Conservation (phyloP, 1,139 yeast genomes). For the Wickerhamomyces sp. region DNA sequence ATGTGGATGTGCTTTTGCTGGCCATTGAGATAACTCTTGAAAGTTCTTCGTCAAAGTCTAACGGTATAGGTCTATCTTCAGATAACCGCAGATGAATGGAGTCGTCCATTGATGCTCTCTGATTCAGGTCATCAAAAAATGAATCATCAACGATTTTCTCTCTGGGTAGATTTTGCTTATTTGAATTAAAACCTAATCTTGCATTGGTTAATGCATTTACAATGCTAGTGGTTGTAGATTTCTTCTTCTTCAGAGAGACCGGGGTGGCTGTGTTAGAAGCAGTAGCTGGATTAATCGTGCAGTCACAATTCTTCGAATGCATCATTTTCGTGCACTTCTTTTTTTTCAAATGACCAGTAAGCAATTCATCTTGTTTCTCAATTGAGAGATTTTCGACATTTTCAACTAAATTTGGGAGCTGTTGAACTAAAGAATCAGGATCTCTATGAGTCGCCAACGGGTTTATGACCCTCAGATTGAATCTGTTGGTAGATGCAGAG, state of each 20-base stretch:
- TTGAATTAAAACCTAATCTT: conserved; percentile 17
- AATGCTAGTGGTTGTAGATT: conserved; percentile 17
- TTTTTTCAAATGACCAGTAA: background rate
- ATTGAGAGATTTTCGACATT: conserved; percentile 13
- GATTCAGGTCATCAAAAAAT: background rate
- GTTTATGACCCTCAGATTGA: conserved; percentile 21
- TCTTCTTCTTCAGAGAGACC: conserved; percentile 16
- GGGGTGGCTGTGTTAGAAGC: too few species aligned
- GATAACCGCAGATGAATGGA: background rate
- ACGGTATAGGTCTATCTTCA: conserved; percentile 1
- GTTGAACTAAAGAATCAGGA: conserved; percentile 8
- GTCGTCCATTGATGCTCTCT: background rate
- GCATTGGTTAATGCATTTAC: conserved; percentile 21
- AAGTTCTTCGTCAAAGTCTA: conserved; percentile 20
- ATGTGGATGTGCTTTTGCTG: conserved; percentile 16
- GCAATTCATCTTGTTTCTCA: conserved; percentile 1
- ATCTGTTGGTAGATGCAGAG: conserved; percentile 8
- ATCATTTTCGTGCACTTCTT: conserved; percentile 11
- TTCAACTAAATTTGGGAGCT: conserved; percentile 16
- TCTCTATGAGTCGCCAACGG: conserved; percentile 24
- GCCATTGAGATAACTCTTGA: conserved; percentile 20
- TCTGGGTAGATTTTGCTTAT: background rate
- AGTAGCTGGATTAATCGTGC: conserved; percentile 3
- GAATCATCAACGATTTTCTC: conserved; percentile 3
- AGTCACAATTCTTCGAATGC: conserved; percentile 15